Evolutionary conservation across 129 eudicot genomes (phyloP), one percentile per base, ranked within the genome.

Genomic region (Deinandra increscens): DNA sequence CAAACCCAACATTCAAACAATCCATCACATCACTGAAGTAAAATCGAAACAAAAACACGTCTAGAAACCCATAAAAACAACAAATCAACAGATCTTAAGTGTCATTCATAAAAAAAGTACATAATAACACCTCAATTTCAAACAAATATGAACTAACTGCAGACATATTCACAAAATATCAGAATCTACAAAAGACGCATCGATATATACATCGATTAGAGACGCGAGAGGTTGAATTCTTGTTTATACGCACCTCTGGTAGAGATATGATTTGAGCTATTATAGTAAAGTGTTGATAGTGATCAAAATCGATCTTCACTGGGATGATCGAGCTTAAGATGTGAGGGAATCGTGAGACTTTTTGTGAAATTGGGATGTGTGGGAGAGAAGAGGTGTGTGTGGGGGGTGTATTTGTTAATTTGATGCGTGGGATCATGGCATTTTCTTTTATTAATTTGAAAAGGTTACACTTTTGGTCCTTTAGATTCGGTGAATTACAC

Each of bases 61-160:
- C 42, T 14, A 39, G 38, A 31, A 39, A 14, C 18, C 20, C 18
- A 29, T 31, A 67, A 15, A 67, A 53, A 41, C 58, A 58, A 58
- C 67, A 71, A 71, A 71, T 71, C 59, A 43, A 43, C 59, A 46
- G 33, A 71, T 71, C 76, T 45, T 59, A 59, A 59, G 34, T 34
- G 29, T 26, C 55, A 29, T 23, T 54, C 26, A 66, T 26, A 15
- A 66, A 14, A 31, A 48, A 68, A n/a, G n/a, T 7, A 15, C 17
- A 45, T 9, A 60, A 14, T 5, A 23, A 26, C 14, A 70, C 41
- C 55, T 58, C 19, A 18, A 42, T 56, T 58, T 29, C 58, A 42
- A 42, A 59, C 13, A 23, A n/a, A 58, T 26, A n/a, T 44, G 43
- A n/a, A 17, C 18, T 42, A 59, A 61, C 59, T 58, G 42, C 14